Conservation (phyloP, 2,329 filamentous ascomycete species). For the Didymella exigua region DNA sequence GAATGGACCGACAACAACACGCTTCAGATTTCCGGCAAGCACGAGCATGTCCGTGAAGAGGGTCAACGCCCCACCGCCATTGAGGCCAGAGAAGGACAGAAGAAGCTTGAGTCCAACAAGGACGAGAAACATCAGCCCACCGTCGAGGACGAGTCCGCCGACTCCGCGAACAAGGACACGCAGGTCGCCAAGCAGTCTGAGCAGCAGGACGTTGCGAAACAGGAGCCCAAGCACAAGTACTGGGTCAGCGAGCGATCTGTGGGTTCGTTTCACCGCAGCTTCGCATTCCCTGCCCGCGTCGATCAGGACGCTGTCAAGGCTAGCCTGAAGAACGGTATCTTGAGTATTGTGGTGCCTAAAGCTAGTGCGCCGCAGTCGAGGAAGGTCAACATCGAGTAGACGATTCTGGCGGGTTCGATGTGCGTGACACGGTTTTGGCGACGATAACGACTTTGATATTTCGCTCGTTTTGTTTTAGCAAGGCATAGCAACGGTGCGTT, state of each 20-base stretch:
- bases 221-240: constrained; percentile 65
- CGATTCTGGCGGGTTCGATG: not conserved
- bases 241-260: constrained; percentile 69
- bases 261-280: constrained; percentile 64
- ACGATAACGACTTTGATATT: not conserved
- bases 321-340: constrained; percentile 64
- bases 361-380: constrained; percentile 53
- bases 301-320: constrained; percentile 67
- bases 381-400: constrained; percentile 58
- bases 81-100: constrained; percentile 43
- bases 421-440: not conserved
- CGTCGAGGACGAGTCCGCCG: constrained; percentile 66
- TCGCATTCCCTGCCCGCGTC: constrained; percentile 63
- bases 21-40: constrained; percentile 70
- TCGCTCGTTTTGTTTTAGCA: not conserved
- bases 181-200: constrained; percentile 39
- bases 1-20: constrained; percentile 81
- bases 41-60: constrained; percentile 67
- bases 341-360: constrained; percentile 65
- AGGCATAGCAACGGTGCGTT: not conserved
- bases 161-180: constrained; percentile 22
- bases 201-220: constrained; percentile 48
- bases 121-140: constrained; percentile 54
- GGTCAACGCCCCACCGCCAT: constrained; percentile 58
- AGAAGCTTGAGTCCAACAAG: constrained; percentile 26